A percentile compares a stretch with the other conserved stretches of the same genome.
Conservation (phyloP, 1,284 basidiomycete species). For the Lentinula novae-zelandiae region DNA sequence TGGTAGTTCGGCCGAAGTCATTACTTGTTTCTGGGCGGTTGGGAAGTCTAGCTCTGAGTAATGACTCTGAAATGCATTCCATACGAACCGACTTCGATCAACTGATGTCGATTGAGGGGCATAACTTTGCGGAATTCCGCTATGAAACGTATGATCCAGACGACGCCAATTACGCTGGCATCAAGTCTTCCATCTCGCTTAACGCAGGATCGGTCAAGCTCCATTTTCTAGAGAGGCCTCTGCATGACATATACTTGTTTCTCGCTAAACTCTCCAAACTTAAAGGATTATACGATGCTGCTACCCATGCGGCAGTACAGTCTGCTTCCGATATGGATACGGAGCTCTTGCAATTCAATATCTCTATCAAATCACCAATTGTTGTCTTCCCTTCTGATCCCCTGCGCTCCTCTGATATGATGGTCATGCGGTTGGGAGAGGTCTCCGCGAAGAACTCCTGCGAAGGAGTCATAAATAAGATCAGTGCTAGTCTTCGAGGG, state of each 20-base stretch:
- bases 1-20: constrained; percentile 74
- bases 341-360: constrained; percentile 87
- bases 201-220: constrained; percentile 91
- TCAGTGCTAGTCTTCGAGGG: constrained; percentile 79
- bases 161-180: constrained; percentile 67
- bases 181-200: constrained; percentile 86
- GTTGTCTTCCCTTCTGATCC: constrained; percentile 83
- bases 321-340: constrained; percentile 74
- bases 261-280: constrained; percentile 85
- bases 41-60: constrained; percentile 82
- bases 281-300: constrained; percentile 95
- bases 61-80: constrained; percentile 62
- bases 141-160: constrained; percentile 91
- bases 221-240: constrained; percentile 84
- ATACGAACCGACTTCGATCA: constrained; percentile 77
- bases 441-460: constrained; percentile 83
- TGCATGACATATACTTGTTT: constrained; percentile 86
- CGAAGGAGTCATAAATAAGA: constrained; percentile 58
- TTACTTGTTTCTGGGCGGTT: constrained; percentile 83
- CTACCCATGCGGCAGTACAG: constrained; percentile 89
- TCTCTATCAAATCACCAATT: constrained; percentile 92
- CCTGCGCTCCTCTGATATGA: constrained; percentile 58
- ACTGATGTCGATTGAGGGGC: constrained; percentile 91
- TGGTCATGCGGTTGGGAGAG: constrained; percentile 88
- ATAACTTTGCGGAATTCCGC: constrained; percentile 92